These are phyloP conservation scores for Pestalotiopsis sp. DNA, from an alignment of 2,329 filamentous ascomycete genomes.

Conservation along the genomic window DNA sequence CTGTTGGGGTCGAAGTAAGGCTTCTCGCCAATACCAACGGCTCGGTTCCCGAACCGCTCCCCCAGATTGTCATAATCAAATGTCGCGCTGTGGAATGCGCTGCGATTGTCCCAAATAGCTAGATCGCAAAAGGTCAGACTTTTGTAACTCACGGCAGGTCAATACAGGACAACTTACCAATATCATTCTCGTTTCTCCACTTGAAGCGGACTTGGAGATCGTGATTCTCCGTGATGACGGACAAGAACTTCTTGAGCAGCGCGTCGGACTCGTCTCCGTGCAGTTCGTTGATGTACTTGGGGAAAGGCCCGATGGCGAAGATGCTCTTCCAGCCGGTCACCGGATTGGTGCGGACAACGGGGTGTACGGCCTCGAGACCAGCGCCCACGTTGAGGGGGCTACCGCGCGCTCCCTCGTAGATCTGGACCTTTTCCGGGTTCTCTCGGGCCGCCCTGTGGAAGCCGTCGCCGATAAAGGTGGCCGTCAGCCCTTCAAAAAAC, in stretches of 20 bases:
- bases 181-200: conserved; percentile 46
- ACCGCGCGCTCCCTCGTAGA: conserved; percentile 38
- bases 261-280: conserved; percentile 43
- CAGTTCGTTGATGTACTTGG: conserved; percentile 45
- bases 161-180: conserved; percentile 31
- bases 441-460: conserved; percentile 38
- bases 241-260: conserved; percentile 43
- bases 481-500: conserved; percentile 55
- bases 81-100: conserved; percentile 60
- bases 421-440: conserved; percentile 27
- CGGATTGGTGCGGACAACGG: conserved; percentile 62
- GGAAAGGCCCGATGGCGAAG: conserved; percentile 44
- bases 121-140: neutral
- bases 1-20: conserved; percentile 57
- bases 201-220: conserved; percentile 51
- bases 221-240: conserved; percentile 47
- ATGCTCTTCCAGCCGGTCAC: conserved; percentile 62
- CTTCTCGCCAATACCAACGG: conserved; percentile 57
- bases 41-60: conserved; percentile 51
- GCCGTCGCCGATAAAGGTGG: conserved; percentile 42
- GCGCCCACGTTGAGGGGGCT: conserved; percentile 48
- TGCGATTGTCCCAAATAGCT: conserved; percentile 66
- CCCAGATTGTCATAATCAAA: conserved; percentile 58
- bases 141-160: neutral
- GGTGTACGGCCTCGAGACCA: conserved; percentile 51